Percentiles rank a stretch among this genome's conserved stretches.
phyloP scores from a whole-genome alignment of 352 stramenopile genomes.

The Phytophthora rubi region DNA sequence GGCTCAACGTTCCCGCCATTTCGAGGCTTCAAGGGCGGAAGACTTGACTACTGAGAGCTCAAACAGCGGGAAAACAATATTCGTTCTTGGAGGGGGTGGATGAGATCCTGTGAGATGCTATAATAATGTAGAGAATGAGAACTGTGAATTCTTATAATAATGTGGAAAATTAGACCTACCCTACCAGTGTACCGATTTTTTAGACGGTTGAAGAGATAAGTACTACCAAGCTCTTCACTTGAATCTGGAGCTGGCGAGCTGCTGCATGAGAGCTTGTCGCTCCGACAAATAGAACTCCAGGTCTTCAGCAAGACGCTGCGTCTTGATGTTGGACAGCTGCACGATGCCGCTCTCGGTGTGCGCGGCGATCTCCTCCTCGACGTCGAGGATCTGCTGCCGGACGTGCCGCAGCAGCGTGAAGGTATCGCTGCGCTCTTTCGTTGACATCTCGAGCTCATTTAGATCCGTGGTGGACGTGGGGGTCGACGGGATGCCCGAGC shows the following conservation, averaged over 20 bases:
- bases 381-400: slow-evolving; percentile 25
- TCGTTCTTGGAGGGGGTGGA: not conserved
- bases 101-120: not conserved
- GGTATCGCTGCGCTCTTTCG: slow-evolving; percentile 22
- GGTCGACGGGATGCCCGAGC: slow-evolving; percentile 4
- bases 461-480: not conserved
- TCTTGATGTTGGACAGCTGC: slow-evolving; percentile 10
- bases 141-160: no score
- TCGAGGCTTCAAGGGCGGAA: slow-evolving; percentile 26
- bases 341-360: slow-evolving; percentile 7
- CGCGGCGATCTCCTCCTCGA: slow-evolving; percentile 20
- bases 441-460: slow-evolving; percentile 13
- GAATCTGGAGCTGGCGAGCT: slow-evolving; percentile 21
- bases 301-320: slow-evolving; percentile 23
- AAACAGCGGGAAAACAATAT: slow-evolving; percentile 21
- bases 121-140: not conserved
- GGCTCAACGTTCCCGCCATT: slow-evolving; percentile 52
- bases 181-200: no score
- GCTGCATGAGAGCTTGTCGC: slow-evolving; percentile 26
- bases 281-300: slow-evolving; percentile 32
- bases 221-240: not conserved
- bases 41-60: slow-evolving; percentile 11
- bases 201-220: no score
- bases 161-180: no score
- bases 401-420: slow-evolving; percentile 28